phyloP scores from a whole-genome alignment of 164 flowering plant species.

The Buxus sempervirens region DNA sequence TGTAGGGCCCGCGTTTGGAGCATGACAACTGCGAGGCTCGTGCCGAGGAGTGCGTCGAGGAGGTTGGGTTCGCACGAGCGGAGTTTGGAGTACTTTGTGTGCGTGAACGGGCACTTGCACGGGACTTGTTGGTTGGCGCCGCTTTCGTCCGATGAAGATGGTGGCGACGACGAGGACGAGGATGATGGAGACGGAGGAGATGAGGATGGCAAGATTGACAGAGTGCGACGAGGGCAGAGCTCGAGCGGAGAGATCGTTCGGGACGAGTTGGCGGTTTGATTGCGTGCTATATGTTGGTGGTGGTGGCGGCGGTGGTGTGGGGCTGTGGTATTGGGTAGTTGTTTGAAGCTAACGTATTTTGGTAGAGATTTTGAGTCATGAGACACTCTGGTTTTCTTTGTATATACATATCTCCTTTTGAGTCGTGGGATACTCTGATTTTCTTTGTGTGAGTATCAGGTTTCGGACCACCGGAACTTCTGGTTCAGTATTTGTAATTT shows the following conservation, averaged over 20 bases:
- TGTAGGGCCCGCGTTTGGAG: conserved; percentile 92
- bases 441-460: too few relatives aligned
- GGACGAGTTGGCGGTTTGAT: not conserved
- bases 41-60: conserved; percentile 65
- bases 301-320: not conserved
- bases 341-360: not conserved
- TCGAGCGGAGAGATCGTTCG: not conserved
- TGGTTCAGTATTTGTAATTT: too few relatives aligned
- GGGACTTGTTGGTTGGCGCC: conserved; percentile 78
- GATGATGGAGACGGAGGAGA: conserved; percentile 19
- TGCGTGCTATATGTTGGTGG: not conserved
- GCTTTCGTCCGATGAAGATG: conserved; percentile 55
- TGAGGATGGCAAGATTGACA: not conserved
- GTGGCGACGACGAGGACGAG: conserved; percentile 12
- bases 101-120: conserved; percentile 86
- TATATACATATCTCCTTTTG: too few relatives aligned
- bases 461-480: too few relatives aligned
- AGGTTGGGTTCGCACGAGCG: conserved; percentile 73
- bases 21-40: conserved; percentile 70
- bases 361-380: not conserved
- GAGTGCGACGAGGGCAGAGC: not conserved
- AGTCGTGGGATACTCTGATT: too few relatives aligned
- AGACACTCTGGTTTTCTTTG: too few relatives aligned
- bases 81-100: conserved; percentile 72
- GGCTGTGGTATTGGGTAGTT: not conserved